Evolutionary conservation across 345 rosid species (phyloP), one percentile per base, ranked within the genome.

Genomic region (Salix viminalis): DNA sequence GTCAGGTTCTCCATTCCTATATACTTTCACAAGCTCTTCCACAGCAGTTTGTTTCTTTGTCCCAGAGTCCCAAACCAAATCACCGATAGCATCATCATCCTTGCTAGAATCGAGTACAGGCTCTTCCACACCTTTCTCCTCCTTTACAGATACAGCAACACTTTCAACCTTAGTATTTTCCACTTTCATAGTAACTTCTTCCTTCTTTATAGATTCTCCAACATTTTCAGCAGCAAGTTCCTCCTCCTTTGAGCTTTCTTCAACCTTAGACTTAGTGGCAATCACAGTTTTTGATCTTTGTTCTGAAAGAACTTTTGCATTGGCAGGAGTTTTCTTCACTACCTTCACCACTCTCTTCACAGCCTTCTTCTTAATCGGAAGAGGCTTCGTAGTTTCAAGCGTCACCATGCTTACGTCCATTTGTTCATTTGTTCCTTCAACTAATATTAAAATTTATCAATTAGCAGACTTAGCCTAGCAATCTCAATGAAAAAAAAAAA

Each of bases 271-370:
- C 72, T 75, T 71, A 2, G 44, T 66, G 75, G 72, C 61, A 71
- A 78, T 86, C 66, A 65, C 73, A 0, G 23, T 68, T 26, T 70
- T 83, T 39, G 79, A 66, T 32, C 67, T 52, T 75, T 75, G 78
- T 11, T 2, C 54, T 67, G 78, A 21, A 46, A 41, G 32, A 81
- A 21, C 76, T 70, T 83, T 75, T 19, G 81, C 75, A 4, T 76
- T 68, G 71, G 81, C 73, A 73, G 84, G 36, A 73, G 68, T 62
- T 75, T 62, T 84, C 19, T 70, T 79, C n/a, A 67, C 81, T 71
- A 46, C 37, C 81, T 56, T 75, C 10, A 79, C 79, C 41, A 82
- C 76, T 61, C 65, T 79, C 79, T 41, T 78, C 75, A 82, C 82
- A 12, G 77, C 78, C 10, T 76, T 71, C 46, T 72, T 81, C 7